Conservation (phyloP, 148 eudicot genomes). For the Persicaria maculosa region DNA sequence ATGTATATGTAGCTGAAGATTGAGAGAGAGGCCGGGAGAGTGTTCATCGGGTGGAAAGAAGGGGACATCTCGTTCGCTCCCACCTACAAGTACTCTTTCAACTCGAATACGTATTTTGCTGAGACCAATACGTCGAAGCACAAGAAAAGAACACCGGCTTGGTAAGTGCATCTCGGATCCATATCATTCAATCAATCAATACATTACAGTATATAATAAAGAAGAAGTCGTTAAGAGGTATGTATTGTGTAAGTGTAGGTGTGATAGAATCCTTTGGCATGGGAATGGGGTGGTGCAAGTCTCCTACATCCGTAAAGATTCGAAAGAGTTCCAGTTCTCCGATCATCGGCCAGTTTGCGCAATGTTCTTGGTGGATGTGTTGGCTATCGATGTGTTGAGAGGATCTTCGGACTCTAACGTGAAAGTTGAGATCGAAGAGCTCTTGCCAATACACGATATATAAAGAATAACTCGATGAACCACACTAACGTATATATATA, state of each 20-base stretch:
- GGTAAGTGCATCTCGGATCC: slow-evolving; percentile 27
- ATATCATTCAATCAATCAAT: neutral
- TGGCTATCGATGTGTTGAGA: slow-evolving; percentile 17
- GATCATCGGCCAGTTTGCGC: slow-evolving; percentile 74
- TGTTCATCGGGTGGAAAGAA: slow-evolving; percentile 73
- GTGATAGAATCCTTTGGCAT: slow-evolving; percentile 69
- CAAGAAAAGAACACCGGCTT: slow-evolving; percentile 75
- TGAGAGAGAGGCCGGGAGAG: slow-evolving; percentile 55
- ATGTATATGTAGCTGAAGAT: slow-evolving; percentile 37
- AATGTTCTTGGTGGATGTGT: slow-evolving; percentile 35
- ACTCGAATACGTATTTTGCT: slow-evolving; percentile 51
- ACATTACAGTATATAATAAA: neutral
- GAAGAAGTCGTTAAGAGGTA: neutral
- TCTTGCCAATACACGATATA: slow-evolving; percentile 11
- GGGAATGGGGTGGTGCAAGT: slow-evolving; percentile 46
- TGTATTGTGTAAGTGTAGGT: slow-evolving; percentile 31
- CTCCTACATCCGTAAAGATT: slow-evolving; percentile 42
- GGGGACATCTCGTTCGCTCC: slow-evolving; percentile 59
- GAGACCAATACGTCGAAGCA: slow-evolving; percentile 44
- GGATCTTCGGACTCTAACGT: slow-evolving; percentile 13
- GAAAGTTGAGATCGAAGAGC: slow-evolving; percentile 33
- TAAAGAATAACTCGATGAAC: neutral
- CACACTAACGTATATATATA: neutral
- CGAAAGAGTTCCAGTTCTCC: slow-evolving; percentile 39
- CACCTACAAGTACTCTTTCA: slow-evolving; percentile 55